A percentile compares a stretch with the other conserved stretches of the same genome.
phyloP scores from a whole-genome alignment of 768 basidiomycete species.

The Leucocoprinus sp. region DNA sequence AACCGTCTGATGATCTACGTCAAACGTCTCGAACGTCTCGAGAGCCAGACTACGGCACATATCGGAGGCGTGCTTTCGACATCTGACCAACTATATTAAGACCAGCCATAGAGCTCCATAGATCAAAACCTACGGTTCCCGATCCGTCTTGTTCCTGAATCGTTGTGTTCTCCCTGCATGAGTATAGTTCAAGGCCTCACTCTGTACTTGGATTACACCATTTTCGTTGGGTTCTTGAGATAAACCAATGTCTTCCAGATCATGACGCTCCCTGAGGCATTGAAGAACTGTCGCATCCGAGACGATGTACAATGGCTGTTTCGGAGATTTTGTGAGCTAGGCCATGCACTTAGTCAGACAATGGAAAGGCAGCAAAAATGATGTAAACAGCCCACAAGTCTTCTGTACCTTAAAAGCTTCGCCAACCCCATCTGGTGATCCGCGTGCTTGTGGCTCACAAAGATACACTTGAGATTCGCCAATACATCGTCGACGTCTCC shows the following conservation, averaged over 20 bases:
- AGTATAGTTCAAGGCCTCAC: slow-evolving; percentile 45
- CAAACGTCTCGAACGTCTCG: slow-evolving; percentile 53
- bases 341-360: neutral
- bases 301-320: slow-evolving; percentile 65
- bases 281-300: slow-evolving; percentile 45
- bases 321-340: slow-evolving; percentile 58
- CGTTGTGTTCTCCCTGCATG: slow-evolving; percentile 25
- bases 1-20: slow-evolving; percentile 63
- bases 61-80: slow-evolving; percentile 28
- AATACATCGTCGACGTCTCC: slow-evolving; percentile 50
- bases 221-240: slow-evolving; percentile 24
- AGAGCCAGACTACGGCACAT: slow-evolving; percentile 52
- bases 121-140: no score
- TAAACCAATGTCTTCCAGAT: slow-evolving; percentile 68
- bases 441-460: slow-evolving; percentile 84
- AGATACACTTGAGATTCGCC: slow-evolving; percentile 70
- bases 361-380: neutral
- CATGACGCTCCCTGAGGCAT: slow-evolving; percentile 66
- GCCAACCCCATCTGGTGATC: slow-evolving; percentile 88
- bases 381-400: slow-evolving; percentile 34
- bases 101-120: no score
- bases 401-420: slow-evolving; percentile 64
- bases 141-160: no score
- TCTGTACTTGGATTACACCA: slow-evolving; percentile 48
- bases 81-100: slow-evolving; percentile 27